Evolutionary conservation across 163 green algal species (phyloP).

Genomic region (Scenedesmus sp.): DNA sequence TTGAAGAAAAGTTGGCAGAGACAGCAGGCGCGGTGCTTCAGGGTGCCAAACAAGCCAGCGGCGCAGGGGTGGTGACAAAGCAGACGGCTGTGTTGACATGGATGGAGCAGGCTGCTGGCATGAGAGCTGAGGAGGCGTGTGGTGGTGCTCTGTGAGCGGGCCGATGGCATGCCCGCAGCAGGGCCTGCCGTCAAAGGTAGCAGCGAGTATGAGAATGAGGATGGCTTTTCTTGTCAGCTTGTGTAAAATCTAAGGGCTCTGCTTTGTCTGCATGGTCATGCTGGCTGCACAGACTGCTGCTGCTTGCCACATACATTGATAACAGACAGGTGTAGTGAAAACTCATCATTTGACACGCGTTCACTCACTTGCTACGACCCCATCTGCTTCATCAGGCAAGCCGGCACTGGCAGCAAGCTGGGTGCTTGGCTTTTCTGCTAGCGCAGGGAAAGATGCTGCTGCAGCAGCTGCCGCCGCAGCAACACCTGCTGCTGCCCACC

Average conservation of each 20-base stretch:
- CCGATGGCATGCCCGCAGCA: no score
- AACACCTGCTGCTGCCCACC: constrained; percentile 28
- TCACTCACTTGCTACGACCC: background rate
- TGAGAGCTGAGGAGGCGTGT: no score
- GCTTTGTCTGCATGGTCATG: background rate
- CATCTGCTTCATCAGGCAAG: background rate
- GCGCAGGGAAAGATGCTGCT: background rate
- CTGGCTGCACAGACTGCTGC: background rate
- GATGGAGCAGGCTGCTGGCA: no score
- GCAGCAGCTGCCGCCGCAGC: background rate
- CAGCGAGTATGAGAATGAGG: background rate
- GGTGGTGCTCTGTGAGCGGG: no score
- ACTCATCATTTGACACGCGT: no score
- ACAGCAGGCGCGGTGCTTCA: background rate
- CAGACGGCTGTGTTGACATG: no score
- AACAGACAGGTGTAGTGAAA: background rate
- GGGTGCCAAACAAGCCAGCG: no score
- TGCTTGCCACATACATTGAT: background rate
- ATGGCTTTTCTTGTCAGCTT: background rate
- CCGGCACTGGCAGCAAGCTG: background rate
- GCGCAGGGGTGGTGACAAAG: no score
- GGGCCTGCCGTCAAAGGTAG: background rate
- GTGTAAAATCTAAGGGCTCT: background rate
- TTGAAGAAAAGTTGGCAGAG: background rate
- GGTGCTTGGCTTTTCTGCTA: background rate